A percentile compares a stretch with the other conserved stretches of the same genome.
Evolutionary conservation across 306 rosid genomes (phyloP).

Genomic region (Herpetospermum pedunculosum): DNA sequence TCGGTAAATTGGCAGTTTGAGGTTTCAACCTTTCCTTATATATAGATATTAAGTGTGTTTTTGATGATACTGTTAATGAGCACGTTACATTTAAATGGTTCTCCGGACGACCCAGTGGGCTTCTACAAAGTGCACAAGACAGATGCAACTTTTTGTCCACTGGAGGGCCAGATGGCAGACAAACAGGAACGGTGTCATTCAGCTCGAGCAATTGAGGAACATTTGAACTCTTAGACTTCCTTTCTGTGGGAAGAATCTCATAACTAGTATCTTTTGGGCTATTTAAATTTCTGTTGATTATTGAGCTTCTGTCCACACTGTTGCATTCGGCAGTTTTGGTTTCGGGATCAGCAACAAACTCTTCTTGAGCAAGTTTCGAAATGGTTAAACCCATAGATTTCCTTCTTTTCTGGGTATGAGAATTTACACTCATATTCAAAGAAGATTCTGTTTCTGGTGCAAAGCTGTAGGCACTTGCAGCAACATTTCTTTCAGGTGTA

Average conservation of each 20-base stretch:
- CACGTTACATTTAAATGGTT: slow-evolving; percentile 45
- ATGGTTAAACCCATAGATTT: slow-evolving; percentile 27
- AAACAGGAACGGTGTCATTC: slow-evolving; percentile 17
- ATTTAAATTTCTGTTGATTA: slow-evolving; percentile 22
- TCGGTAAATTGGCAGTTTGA: slow-evolving; percentile 14
- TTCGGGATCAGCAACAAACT: slow-evolving; percentile 18
- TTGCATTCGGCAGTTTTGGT: slow-evolving; percentile 25
- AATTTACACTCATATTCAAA: slow-evolving; percentile 66
- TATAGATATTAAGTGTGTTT: slow-evolving; percentile 47
- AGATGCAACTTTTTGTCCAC: slow-evolving; percentile 37
- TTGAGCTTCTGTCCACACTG: slow-evolving; percentile 16
- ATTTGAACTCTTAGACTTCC: slow-evolving; percentile 18
- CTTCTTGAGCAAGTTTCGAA: slow-evolving; percentile 31
- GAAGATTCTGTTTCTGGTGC: slow-evolving; percentile 51
- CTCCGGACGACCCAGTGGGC: slow-evolving; percentile 62
- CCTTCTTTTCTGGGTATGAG: slow-evolving; percentile 66
- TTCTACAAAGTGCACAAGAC: slow-evolving; percentile 67
- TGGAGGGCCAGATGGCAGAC: slow-evolving; percentile 23
- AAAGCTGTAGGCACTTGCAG: slow-evolving; percentile 21
- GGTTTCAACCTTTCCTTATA: slow-evolving; percentile 22
- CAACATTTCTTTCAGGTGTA: slow-evolving; percentile 46
- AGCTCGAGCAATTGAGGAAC: slow-evolving; percentile 16
- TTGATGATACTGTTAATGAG: slow-evolving; percentile 37
- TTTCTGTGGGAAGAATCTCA: slow-evolving; percentile 12
- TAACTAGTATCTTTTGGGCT: slow-evolving; percentile 29